Evolutionary conservation across 345 rosid species (phyloP).

Genomic region (Noccaea caerulescens): DNA sequence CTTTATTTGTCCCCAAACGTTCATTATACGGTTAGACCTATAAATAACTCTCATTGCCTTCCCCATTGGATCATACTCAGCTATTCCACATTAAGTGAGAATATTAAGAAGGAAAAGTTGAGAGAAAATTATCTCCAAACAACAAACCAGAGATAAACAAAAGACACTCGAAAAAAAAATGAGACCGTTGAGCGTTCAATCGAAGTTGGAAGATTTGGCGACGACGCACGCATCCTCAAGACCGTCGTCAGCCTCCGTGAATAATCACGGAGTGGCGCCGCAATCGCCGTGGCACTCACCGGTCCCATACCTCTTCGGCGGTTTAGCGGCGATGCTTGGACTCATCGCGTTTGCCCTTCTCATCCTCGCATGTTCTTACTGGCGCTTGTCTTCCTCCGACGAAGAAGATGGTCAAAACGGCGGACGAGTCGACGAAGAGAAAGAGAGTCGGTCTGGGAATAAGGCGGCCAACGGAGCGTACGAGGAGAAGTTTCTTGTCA

Average conservation of each 20-base stretch:
- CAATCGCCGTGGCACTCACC: conserved; percentile 84
- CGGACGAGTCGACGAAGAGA: conserved; percentile 53
- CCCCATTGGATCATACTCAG: conserved; percentile 28
- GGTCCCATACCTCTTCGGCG: conserved; percentile 77
- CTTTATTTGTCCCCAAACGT: conserved; percentile 41
- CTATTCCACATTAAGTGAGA: conserved; percentile 10
- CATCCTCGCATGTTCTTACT: conserved; percentile 78
- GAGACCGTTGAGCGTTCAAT: conserved; percentile 33
- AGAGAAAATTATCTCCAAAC: background rate
- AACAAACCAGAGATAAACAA: conserved; percentile 11
- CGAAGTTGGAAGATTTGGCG: conserved; percentile 8
- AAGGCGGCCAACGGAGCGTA: conserved; percentile 38
- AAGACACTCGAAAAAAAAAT: conserved; percentile 17
- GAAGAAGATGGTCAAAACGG: conserved; percentile 43
- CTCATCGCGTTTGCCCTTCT: conserved; percentile 74
- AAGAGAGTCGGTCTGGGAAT: conserved; percentile 45
- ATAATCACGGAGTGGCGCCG: conserved; percentile 28
- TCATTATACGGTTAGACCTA: conserved; percentile 23
- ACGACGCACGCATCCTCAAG: conserved; percentile 25
- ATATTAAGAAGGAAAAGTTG: background rate
- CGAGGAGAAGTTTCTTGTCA: conserved; percentile 71
- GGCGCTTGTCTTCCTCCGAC: conserved; percentile 48
- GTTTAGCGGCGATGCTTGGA: conserved; percentile 79
- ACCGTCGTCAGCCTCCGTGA: conserved; percentile 26
- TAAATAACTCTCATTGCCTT: conserved; percentile 35